Evolutionary conservation across 1,139 yeast species (phyloP).

Genomic region (Nakaseomyces sp.): DNA sequence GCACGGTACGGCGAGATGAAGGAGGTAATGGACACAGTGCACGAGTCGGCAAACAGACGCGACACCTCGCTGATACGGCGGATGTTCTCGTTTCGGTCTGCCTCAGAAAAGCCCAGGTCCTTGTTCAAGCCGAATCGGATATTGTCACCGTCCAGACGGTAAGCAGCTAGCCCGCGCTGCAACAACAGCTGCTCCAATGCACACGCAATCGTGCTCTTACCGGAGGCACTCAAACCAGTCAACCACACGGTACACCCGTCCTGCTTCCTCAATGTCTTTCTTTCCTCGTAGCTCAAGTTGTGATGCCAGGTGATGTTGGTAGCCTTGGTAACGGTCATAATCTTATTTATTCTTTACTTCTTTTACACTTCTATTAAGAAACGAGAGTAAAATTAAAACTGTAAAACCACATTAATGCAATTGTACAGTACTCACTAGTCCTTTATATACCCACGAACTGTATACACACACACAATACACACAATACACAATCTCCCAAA

Average conservation of each 20-base stretch:
- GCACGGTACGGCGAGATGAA: conserved; percentile 84
- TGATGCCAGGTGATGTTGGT: conserved; percentile 95
- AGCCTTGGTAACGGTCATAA: conserved; percentile 47
- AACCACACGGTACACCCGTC: conserved; percentile 89
- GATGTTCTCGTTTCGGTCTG: conserved; percentile 88
- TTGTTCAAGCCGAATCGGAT: conserved; percentile 89
- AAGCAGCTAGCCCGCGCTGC: conserved; percentile 57
- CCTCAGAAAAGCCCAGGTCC: conserved; percentile 86
- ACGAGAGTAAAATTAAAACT: no score
- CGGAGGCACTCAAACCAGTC: conserved; percentile 91
- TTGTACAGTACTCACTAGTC: no score
- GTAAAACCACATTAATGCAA: no score
- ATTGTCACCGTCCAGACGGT: conserved; percentile 92
- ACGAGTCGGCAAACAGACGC: conserved; percentile 83
- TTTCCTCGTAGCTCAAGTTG: conserved; percentile 76
- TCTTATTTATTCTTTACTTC: no score
- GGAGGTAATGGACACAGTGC: conserved; percentile 76
- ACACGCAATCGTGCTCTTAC: conserved; percentile 91
- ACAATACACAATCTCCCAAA: no score
- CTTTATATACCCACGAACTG: no score
- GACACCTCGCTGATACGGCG: conserved; percentile 92
- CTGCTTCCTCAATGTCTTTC: conserved; percentile 63
- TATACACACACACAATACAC: no score
- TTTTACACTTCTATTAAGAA: no score
- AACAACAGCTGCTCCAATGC: conserved; percentile 80